Conservation (phyloP, 108 stramenopile species). For the Fragilariopsis cylindrus region DNA sequence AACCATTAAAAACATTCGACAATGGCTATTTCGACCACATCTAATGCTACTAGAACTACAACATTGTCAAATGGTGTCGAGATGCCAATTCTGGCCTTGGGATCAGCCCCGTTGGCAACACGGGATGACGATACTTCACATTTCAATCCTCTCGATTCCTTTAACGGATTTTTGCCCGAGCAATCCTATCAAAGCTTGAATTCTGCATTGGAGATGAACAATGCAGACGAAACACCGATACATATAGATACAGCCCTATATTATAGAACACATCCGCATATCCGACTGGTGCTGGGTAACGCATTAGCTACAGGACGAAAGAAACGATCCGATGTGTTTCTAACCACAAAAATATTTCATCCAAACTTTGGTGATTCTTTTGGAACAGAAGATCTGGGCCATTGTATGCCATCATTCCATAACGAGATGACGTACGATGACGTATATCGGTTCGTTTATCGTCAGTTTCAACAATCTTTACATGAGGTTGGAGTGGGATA, state of each 20-base stretch:
- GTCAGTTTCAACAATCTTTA: constrained; percentile 30
- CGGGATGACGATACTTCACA: not conserved
- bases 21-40: no score
- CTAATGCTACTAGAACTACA: no score
- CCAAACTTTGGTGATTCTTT: constrained; percentile 15
- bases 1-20: no score
- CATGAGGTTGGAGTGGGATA: constrained; percentile 40
- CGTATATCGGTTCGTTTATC: constrained; percentile 1
- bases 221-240: not conserved
- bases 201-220: constrained; percentile 26
- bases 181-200: constrained; percentile 25
- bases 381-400: constrained; percentile 12
- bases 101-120: constrained; percentile 32
- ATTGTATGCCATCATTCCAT: constrained; percentile 1
- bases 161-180: constrained; percentile 35
- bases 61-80: constrained; percentile 33
- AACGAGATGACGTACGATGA: constrained; percentile 27
- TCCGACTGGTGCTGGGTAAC: constrained; percentile 30
- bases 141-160: constrained; percentile 22
- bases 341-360: constrained; percentile 40
- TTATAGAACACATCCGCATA: constrained; percentile 28
- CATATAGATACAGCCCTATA: constrained; percentile 39
- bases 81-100: constrained; percentile 39
- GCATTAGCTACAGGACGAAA: constrained; percentile 22
- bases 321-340: constrained; percentile 33